Base-by-base conservation (phyloP, 2,329 filamentous ascomycete species). In the Penicillium sp. region DNA sequence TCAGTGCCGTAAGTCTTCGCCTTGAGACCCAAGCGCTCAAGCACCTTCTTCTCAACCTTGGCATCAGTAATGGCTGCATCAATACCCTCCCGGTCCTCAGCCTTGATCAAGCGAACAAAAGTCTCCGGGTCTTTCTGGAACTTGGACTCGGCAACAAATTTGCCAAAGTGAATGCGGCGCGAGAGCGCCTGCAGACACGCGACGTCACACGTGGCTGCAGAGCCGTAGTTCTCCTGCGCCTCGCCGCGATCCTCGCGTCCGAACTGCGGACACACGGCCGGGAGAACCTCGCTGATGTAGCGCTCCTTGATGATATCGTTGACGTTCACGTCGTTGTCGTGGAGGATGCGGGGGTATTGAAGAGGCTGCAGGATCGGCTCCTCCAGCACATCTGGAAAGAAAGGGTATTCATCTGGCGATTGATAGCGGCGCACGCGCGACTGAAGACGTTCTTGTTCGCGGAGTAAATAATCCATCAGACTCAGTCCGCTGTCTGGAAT, bases 71-170 rank as follows among this genome's bases (percentile, higher is more conserved):
- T 99, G 33, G 92, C 92, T 28, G 87, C 87, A 67, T 88, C 92
- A 63, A 99, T 93, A 2, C 88, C 93, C 51, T 87, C 79, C 5
- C 89, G 82, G 73, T 99, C 92, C 58, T 81, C 86, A 1, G 86
- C 88, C 73, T 87, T 86, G 77, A 99, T 97, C 75, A 97, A 75
- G 59, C 80, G 81, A 5, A 90, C 92, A 72, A 93, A 99, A 59
- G 79, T 83, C 65, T 92, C 90, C 26, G 86, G 83, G 64, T 97
- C 90, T 43, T 89, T 87, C 65, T 84, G 84, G 76, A 97, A 99
- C 78, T 99, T 99, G 55, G 88, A 87, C 81, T 99, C 94, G 39
- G 94, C 94, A 8, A 99, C 94, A 68, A 97, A 97, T 78, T 97
- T 99, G 64, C 94, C 94, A 77, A 96, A 99, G 76, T 99, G 94